phyloP scores from a whole-genome alignment of 208 protist species.

The Acanthamoeba castellanii region DNA sequence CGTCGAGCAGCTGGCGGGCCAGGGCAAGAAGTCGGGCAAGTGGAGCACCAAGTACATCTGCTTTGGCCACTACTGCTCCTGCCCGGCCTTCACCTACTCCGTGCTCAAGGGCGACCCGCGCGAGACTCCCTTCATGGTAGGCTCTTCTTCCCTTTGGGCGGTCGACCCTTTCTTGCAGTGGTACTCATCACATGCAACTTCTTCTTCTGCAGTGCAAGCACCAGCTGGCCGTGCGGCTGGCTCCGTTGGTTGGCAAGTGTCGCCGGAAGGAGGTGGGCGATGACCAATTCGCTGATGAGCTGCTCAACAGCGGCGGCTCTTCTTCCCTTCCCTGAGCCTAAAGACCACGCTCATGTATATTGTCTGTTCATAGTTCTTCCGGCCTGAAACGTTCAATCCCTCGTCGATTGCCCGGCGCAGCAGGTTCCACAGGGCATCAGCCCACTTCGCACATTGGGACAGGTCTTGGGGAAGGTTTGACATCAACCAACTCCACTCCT shows the following conservation, averaged over 20 bases:
- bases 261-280: slow-evolving; percentile 50
- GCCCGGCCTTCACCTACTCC: slow-evolving; percentile 39
- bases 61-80: slow-evolving; percentile 74
- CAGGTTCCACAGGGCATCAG: too few relatives aligned
- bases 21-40: slow-evolving; percentile 52
- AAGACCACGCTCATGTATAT: too few relatives aligned
- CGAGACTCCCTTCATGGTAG: slow-evolving; percentile 69
- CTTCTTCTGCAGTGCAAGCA: slow-evolving; percentile 48
- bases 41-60: slow-evolving; percentile 71
- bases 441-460: too few relatives aligned
- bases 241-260: slow-evolving; percentile 65
- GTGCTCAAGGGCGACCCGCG: slow-evolving; percentile 67
- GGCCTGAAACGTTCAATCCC: too few relatives aligned
- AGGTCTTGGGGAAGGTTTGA: too few relatives aligned
- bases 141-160: background rate
- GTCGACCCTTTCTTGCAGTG: background rate
- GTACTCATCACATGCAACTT: background rate
- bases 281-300: slow-evolving; percentile 69
- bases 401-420: too few relatives aligned
- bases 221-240: slow-evolving; percentile 63
- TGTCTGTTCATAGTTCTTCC: too few relatives aligned
- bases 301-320: slow-evolving; percentile 15
- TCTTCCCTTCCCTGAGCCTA: too few relatives aligned
- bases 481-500: too few relatives aligned
- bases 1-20: background rate